Conservation (phyloP, 2,329 filamentous ascomycete genomes). For the Fusarium miscanthi region DNA sequence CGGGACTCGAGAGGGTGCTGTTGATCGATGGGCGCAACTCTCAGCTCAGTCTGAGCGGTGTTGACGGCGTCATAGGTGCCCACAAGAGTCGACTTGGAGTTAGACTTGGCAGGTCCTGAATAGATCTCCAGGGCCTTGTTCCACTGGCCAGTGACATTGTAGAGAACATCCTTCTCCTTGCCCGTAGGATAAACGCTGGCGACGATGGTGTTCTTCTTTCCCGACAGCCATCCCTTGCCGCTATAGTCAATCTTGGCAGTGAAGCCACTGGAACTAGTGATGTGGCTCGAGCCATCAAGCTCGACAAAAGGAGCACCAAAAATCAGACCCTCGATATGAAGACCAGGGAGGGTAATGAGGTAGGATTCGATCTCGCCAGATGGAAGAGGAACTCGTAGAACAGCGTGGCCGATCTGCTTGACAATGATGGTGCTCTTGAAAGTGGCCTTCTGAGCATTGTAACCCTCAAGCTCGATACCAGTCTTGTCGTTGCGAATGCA, state of each 20-base stretch:
- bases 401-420: slow-evolving; percentile 91
- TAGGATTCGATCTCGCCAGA: slow-evolving; percentile 71
- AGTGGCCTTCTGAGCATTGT: slow-evolving; percentile 96
- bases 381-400: slow-evolving; percentile 75
- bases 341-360: slow-evolving; percentile 88
- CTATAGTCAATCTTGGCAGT: slow-evolving; percentile 92
- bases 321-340: slow-evolving; percentile 95
- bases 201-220: slow-evolving; percentile 92
- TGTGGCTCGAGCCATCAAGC: slow-evolving; percentile 85
- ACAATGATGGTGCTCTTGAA: slow-evolving; percentile 95
- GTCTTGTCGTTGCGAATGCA: slow-evolving; percentile 88
- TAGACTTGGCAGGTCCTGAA: slow-evolving; percentile 67
- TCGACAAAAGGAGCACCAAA: slow-evolving; percentile 90
- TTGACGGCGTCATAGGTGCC: slow-evolving; percentile 70
- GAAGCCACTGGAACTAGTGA: slow-evolving; percentile 87
- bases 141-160: slow-evolving; percentile 92
- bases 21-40: slow-evolving; percentile 76
- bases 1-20: slow-evolving; percentile 91
- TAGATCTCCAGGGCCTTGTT: slow-evolving; percentile 84
- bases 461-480: slow-evolving; percentile 83
- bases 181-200: slow-evolving; percentile 78
- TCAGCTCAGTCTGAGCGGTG: slow-evolving; percentile 72
- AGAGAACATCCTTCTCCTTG: slow-evolving; percentile 78
- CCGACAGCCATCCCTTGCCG: slow-evolving; percentile 92
- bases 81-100: slow-evolving; percentile 60